Base-by-base conservation (phyloP, 2,329 filamentous ascomycete species). In the Fusarium compactum region DNA sequence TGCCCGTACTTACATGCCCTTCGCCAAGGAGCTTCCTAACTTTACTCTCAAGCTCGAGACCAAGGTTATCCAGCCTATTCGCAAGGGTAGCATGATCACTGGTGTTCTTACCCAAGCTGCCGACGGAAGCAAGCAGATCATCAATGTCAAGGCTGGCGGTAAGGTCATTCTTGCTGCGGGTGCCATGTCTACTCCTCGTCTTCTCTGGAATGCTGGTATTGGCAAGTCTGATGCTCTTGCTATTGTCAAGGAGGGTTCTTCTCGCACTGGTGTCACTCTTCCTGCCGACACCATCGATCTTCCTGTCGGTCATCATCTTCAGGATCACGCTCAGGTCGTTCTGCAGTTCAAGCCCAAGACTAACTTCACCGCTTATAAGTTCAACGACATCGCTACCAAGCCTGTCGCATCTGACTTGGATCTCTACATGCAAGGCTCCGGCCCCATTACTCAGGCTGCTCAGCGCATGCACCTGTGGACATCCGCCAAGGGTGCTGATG, bases 21-120 rank as follows among this genome's bases (percentile, higher is more conserved):
- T 85, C 14, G 90, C 90, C 5, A 82, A 84, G 60, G 80, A 82
- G 27, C 84, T 89, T 57, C 80, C 82, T 20, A 91, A 92, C 80
- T 93, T 93, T 78, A 85, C 87, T 45, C 82, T 94, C 51, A 88
- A 87, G 83, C 86, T 86, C 20, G 87, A 90, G 74, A 91, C 90
- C 2, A 85, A 86, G 47, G 91, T 92, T 8, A 85, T 86, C 65
- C 86, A 90, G 54, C 85, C 92, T 16, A 80, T 92, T 15, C 89
- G 91, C 25, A 83, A 81, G 6, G 89, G 87, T 6, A 85, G 87
- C 48, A 85, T 85, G 62, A 84, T 90, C 62, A 91, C 89, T 1
- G 91, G 90, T 67, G 85, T 92, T 6, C 80, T 92, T 44, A 90
- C 89, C 65, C 84, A 18, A 76, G 81, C 48, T 83, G 84, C 20